A percentile compares a stretch with the other conserved stretches of the same genome.
These are phyloP conservation scores for Starmerella ratchasimensis DNA, from an alignment of 805 yeast species.

Conservation along the genomic window DNA sequence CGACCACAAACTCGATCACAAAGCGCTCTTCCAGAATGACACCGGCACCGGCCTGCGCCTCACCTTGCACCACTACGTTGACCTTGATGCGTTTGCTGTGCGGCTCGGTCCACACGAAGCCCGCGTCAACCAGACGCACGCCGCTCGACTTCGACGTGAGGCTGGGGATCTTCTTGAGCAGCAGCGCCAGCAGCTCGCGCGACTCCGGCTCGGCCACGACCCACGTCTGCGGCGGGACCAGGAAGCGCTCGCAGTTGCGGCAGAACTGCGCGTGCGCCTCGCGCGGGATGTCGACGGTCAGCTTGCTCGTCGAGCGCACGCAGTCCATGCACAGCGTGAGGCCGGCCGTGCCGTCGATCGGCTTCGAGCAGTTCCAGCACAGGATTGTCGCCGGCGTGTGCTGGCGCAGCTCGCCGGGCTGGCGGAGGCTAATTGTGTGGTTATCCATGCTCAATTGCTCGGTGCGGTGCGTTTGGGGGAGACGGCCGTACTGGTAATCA, in stretches of 20 bases:
- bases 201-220: constrained; percentile 79
- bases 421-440: not conserved
- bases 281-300: constrained; percentile 86
- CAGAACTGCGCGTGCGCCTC: constrained; percentile 79
- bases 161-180: constrained; percentile 79
- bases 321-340: constrained; percentile 96
- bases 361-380: constrained; percentile 97
- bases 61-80: constrained; percentile 86
- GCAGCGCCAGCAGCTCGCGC: constrained; percentile 79
- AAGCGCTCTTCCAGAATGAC: constrained; percentile 85
- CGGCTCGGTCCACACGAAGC: constrained; percentile 95
- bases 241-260: constrained; percentile 89
- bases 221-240: constrained; percentile 95
- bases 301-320: constrained; percentile 82
- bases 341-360: constrained; percentile 88
- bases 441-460: constrained; percentile 7
- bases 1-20: constrained; percentile 84
- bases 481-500: no score
- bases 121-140: constrained; percentile 79
- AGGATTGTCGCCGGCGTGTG: constrained; percentile 59
- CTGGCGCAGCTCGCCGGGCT: constrained; percentile 9
- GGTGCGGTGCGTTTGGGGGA: no score
- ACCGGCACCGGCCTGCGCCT: constrained; percentile 56
- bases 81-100: constrained; percentile 86
- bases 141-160: constrained; percentile 43